phyloP scores from a whole-genome alignment of 2,329 filamentous ascomycete genomes.

The Colletotrichum orchidophilum region DNA sequence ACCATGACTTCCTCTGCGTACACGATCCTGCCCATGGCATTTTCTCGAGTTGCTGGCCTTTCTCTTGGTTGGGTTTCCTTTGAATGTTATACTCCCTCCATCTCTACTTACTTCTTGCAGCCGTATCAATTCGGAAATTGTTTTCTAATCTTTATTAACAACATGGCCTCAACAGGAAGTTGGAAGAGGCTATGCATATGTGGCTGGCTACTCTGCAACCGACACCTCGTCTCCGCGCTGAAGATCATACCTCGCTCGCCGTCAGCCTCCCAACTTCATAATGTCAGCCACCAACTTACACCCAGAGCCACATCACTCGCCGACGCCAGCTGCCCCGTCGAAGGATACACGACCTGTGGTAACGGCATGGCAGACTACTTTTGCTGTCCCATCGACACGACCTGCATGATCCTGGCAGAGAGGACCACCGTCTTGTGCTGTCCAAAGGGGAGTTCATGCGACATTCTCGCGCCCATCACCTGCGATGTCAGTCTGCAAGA shows the following conservation, averaged over 20 bases:
- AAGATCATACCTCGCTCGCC: not conserved
- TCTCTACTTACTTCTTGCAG: not conserved
- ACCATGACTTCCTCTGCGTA: not conserved
- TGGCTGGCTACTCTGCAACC: conserved; percentile 9
- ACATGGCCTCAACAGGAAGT: not conserved
- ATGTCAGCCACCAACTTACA: not conserved
- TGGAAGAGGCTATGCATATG: conserved; percentile 14
- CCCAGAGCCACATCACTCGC: not conserved
- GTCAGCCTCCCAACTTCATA: not conserved
- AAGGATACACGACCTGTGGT: conserved; percentile 22
- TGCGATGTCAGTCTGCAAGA: conserved; percentile 73
- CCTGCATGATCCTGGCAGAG: conserved; percentile 69
- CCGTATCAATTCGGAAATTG: too few species aligned
- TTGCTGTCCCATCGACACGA: conserved; percentile 67
- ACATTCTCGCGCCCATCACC: conserved; percentile 67
- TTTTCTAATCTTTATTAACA: not conserved
- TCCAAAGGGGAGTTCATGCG: conserved; percentile 65
- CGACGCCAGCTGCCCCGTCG: conserved; percentile 24
- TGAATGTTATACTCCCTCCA: not conserved
- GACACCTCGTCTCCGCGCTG: not conserved
- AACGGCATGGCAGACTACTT: conserved; percentile 67
- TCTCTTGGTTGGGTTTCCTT: not conserved
- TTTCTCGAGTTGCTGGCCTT: not conserved
- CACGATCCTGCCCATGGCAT: conserved; percentile 3
- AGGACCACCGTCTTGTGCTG: conserved; percentile 77